Percentiles rank a stretch among this genome's conserved stretches.
These are phyloP conservation scores for Hemileia vastatrix DNA, from an alignment of 1,284 basidiomycete genomes.

Conservation along the genomic window DNA sequence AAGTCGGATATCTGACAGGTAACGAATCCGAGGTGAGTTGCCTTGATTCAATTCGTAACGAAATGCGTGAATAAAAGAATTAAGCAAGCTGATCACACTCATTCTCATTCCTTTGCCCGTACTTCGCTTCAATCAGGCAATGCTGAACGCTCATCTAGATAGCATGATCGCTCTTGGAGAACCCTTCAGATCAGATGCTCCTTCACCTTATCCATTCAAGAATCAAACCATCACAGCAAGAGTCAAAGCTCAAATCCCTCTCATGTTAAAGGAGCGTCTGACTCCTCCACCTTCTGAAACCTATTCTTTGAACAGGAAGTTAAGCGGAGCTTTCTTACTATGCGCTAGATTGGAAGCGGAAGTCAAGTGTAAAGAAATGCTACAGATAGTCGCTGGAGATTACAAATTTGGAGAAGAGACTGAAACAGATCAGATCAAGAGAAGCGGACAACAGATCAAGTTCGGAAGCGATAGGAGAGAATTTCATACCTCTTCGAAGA, in stretches of 20 bases:
- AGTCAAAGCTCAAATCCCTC: constrained; percentile 71
- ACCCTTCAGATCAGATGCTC: constrained; percentile 62
- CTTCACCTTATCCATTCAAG: constrained; percentile 60
- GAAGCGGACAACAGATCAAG: neutral
- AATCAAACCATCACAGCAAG: constrained; percentile 57
- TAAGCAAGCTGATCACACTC: too few species aligned
- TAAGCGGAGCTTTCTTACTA: constrained; percentile 85
- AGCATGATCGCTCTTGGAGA: constrained; percentile 67
- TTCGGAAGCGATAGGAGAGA: neutral
- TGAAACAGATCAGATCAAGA: too few species aligned
- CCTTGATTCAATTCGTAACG: neutral
- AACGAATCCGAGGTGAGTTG: constrained; percentile 63
- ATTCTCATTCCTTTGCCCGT: neutral
- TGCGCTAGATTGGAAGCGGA: constrained; percentile 70
- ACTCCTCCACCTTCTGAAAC: constrained; percentile 91
- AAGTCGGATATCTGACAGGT: constrained; percentile 81
- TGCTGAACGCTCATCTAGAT: constrained; percentile 77
- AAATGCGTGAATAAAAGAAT: too few species aligned
- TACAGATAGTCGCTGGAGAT: constrained; percentile 26
- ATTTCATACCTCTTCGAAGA: neutral
- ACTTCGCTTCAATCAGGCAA: constrained; percentile 51
- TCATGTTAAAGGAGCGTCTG: constrained; percentile 78
- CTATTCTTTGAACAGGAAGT: constrained; percentile 86
- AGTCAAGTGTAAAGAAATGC: constrained; percentile 60
- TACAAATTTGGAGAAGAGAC: constrained; percentile 10